Evolutionary conservation across 2,329 filamentous ascomycete genomes (phyloP), one percentile per base, ranked within the genome.

Genomic region (Alternaria burnsii): DNA sequence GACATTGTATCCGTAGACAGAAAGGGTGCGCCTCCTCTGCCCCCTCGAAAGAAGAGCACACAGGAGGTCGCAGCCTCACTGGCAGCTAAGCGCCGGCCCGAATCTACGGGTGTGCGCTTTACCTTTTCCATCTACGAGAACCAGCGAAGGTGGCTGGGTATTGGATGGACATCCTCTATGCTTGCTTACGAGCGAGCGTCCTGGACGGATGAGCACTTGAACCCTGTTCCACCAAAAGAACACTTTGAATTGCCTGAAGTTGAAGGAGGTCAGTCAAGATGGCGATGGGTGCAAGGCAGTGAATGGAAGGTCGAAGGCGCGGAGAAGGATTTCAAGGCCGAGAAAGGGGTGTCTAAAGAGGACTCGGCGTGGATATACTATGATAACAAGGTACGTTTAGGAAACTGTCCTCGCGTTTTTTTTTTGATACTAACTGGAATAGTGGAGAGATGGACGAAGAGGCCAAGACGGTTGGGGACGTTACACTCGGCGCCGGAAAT

Each of bases 111-210:
- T 1, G 92, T 99, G 14, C 91, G 93, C 44, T 99, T 99, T 73
- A 99, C 95, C 0, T 99, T 99, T 65, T 94, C 95, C 48, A 85
- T 99, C 3, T 98, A 94, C 73, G 95, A 99, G 77, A 99, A 99
- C 71, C 95, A 99, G 78, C 87, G 95, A 42, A 88, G 95, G 53
- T 99, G 95, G 95, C 82, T 99, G 4, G 94, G 94, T 1, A 86
- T 99, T 12, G 95, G 95, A 0, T 99, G 95, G 94, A 98, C 95
- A 0, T 90, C 90, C 3, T 96, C 90, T 40, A 83, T 99, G 62
- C 93, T 99, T 67, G 89, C 93, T 0, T 96, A 97, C 72, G 95
- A 99, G 76, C 86, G 95, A 42, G 86, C 90, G 1, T 86, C 94
- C 0, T 99, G 95, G 94, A 97, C 95, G 0, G 95, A 99, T 77